Conservation (phyloP, 23 red algal genomes). For the Agarophyton chilense region DNA sequence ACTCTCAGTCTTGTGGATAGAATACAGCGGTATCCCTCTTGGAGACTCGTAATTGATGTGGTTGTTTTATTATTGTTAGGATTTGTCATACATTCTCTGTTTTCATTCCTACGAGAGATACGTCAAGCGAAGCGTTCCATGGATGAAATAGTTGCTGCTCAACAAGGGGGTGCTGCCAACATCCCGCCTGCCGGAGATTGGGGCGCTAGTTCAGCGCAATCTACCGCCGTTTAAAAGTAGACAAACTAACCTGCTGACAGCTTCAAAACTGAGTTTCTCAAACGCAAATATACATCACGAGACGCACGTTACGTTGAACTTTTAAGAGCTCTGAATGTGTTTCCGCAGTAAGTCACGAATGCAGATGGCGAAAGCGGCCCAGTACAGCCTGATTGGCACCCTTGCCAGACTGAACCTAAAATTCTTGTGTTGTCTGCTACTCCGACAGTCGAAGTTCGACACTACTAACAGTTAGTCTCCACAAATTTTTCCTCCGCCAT, state of each 20-base stretch:
- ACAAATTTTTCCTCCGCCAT: no score
- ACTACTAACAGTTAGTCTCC: no score
- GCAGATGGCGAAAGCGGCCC: no score
- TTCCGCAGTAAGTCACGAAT: no score
- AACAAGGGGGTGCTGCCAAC: background rate
- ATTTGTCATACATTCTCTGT: background rate
- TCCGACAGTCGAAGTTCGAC: no score
- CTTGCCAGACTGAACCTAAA: no score
- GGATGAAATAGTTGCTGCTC: slow-evolving; percentile 3
- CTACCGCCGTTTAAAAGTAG: background rate
- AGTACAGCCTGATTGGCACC: no score
- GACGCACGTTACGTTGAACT: background rate
- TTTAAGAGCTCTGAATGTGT: background rate
- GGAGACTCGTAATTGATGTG: slow-evolving; percentile 11
- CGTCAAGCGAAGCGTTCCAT: slow-evolving; percentile 10
- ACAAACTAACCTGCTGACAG: slow-evolving; percentile 3
- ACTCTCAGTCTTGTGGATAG: slow-evolving; percentile 16
- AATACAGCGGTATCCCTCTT: slow-evolving; percentile 10
- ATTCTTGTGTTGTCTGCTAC: no score
- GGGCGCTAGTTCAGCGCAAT: background rate
- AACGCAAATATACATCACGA: background rate
- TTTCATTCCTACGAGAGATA: background rate
- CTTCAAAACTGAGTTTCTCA: background rate
- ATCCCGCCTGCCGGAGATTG: background rate
- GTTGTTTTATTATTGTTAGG: background rate